Base-by-base conservation (phyloP, 164 flowering plant species). In the Magnolia changhungtana region DNA sequence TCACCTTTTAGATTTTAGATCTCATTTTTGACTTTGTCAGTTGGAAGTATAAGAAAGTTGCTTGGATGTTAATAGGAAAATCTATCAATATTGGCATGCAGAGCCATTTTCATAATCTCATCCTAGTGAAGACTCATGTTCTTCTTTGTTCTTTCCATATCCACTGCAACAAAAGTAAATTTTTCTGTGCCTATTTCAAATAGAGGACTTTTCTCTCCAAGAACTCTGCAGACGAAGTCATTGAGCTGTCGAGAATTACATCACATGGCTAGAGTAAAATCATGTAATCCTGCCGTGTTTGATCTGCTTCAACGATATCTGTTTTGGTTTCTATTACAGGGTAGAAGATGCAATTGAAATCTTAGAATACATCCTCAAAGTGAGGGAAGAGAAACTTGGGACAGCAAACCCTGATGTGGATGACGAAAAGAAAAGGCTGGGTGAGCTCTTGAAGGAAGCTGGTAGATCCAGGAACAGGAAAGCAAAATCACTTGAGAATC, bases 371-470 rank as follows among this genome's bases (percentile, higher is more conserved):
- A 92, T 96, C 59, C 92, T 96, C 19, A 94, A 92, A 82, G 78
- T 92, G 81, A 87, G 99, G 80, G 98, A 93, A 78, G 99, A 96
- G 81, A 89, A 94, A 81, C 96, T 96, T 37, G 99, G 98, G 66
- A 96, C 93, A 5, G 98, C 98, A 19, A 94, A 96, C 78, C 98
- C 98, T 0, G 98, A 96, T 67, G 93, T 96, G 50, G 95, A 93
- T 37, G 98, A 91, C 49, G 99, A 96, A 83, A 96, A 90, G 91
- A 89, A 82, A 72, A 88, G 99, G 85, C 83, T 94, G 37, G 88
- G 92, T 6, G 98, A 96, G 83, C 96, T 96, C 49, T 84, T 96
- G 83, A 96, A 96, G 85, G 98, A 91, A 84, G 93, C 97, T 7
- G 99, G 99, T 67, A 87, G 89, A 84, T 71, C 91, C 9, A 81